Percentiles rank a stretch among this genome's conserved stretches.
Conservation (phyloP, 1,284 basidiomycete species). For the Somion occarium region DNA sequence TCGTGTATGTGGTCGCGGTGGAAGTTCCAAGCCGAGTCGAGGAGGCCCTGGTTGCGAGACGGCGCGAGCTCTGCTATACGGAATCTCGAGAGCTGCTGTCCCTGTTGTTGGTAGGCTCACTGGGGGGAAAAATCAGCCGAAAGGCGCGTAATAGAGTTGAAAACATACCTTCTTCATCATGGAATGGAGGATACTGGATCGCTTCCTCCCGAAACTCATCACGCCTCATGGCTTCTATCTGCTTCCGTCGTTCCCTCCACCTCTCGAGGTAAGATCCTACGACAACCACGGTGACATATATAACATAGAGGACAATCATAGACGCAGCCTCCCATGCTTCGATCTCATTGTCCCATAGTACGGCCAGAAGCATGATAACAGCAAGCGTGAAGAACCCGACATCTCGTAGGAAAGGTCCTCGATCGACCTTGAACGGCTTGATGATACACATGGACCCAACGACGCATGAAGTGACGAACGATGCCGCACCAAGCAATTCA, state of each 20-base stretch:
- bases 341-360: conserved; percentile 78
- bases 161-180: conserved; percentile 37
- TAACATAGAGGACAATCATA: conserved; percentile 73
- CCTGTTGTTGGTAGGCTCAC: no score
- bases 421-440: conserved; percentile 84
- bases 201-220: conserved; percentile 59
- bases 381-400: conserved; percentile 90
- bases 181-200: conserved; percentile 39
- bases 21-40: conserved; percentile 36
- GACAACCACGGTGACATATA: conserved; percentile 80
- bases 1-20: conserved; percentile 30
- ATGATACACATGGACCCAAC: conserved; percentile 96
- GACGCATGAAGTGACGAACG: conserved; percentile 94
- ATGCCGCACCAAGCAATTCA: conserved; percentile 91
- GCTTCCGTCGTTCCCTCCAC: conserved; percentile 41
- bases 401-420: conserved; percentile 84
- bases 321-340: conserved; percentile 67
- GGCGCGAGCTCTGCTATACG: conserved; percentile 29
- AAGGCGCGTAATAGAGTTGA: no score
- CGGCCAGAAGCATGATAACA: conserved; percentile 67
- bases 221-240: conserved; percentile 49
- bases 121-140: no score
- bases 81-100: conserved; percentile 8
- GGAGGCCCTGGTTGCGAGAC: conserved; percentile 34
- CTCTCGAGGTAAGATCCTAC: conserved; percentile 74